A percentile compares a stretch with the other conserved stretches of the same genome.
Evolutionary conservation across 306 rosid genomes (phyloP).

Genomic region (Mimosa bimucronata): DNA sequence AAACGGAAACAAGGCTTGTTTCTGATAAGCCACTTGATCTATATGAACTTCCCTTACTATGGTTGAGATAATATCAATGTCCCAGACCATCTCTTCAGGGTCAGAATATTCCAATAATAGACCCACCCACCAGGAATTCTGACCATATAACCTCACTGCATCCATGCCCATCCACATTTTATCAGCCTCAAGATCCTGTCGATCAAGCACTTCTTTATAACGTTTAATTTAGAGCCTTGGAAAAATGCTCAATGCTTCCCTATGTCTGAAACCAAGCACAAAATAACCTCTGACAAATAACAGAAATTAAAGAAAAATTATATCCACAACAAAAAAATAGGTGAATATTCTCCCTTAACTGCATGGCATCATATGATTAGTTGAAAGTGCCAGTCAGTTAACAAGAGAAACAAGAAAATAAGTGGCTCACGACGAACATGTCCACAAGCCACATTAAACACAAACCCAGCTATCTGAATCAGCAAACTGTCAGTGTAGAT

Average conservation of each 20-base stretch:
- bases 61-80: slow-evolving; percentile 31
- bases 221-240: slow-evolving; percentile 42
- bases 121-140: slow-evolving; percentile 38
- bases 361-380: slow-evolving; percentile 38
- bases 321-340: slow-evolving; percentile 28
- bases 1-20: slow-evolving; percentile 12
- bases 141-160: slow-evolving; percentile 24
- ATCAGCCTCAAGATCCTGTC: slow-evolving; percentile 42
- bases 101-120: slow-evolving; percentile 22
- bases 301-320: slow-evolving; percentile 36
- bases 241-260: slow-evolving; percentile 48
- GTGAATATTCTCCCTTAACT: slow-evolving; percentile 44
- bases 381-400: slow-evolving; percentile 49
- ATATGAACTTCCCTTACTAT: slow-evolving; percentile 20
- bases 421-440: neutral
- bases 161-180: slow-evolving; percentile 39
- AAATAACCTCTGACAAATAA: slow-evolving; percentile 47
- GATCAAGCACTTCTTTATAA: slow-evolving; percentile 42
- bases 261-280: slow-evolving; percentile 48
- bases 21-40: slow-evolving; percentile 30
- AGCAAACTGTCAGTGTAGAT: neutral
- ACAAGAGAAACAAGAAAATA: slow-evolving; percentile 35
- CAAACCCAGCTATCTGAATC: slow-evolving; percentile 29
- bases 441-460: slow-evolving; percentile 1
- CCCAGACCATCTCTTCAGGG: slow-evolving; percentile 32